These are phyloP conservation scores for Leptodontidium sp. DNA, from an alignment of 2,329 filamentous ascomycete genomes.

Conservation along the genomic window DNA sequence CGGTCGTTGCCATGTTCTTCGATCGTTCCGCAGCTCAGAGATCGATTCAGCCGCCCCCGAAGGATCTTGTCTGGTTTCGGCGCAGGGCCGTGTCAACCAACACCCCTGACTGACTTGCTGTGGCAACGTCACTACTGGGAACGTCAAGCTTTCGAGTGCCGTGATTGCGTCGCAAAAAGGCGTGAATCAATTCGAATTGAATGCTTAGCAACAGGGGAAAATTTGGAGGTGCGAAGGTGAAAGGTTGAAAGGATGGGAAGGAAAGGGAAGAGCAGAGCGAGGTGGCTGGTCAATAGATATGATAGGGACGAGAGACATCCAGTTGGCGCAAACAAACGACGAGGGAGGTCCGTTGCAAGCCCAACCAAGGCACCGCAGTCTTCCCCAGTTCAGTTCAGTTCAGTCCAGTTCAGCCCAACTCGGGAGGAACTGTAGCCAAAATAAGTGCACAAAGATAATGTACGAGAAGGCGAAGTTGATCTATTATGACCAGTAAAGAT, in stretches of 20 bases:
- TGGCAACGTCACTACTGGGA: conserved; percentile 13
- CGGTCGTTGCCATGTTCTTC: conserved; percentile 39
- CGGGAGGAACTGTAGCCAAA: background rate
- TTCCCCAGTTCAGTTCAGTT: background rate
- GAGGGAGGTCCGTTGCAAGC: conserved; percentile 4
- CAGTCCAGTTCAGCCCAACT: background rate
- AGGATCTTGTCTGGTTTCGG: conserved; percentile 20
- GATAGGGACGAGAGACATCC: background rate
- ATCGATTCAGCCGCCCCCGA: conserved; percentile 14
- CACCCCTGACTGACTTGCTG: conserved; percentile 8
- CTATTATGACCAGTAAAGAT: too few species aligned
- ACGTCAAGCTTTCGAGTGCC: conserved; percentile 2
- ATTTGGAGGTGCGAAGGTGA: background rate
- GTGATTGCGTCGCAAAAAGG: conserved; percentile 6
- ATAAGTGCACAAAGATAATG: background rate
- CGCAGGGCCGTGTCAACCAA: conserved; percentile 11
- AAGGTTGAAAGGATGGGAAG: background rate
- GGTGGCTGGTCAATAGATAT: background rate
- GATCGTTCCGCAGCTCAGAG: background rate
- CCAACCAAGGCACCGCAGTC: background rate
- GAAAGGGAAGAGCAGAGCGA: background rate
- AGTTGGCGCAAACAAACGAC: conserved; percentile 9
- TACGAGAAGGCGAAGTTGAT: background rate
- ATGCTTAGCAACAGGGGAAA: background rate
- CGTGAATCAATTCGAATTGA: background rate